These are phyloP conservation scores for Teratosphaeria zuluensis DNA, from an alignment of 2,329 filamentous ascomycete genomes.

Conservation along the genomic window DNA sequence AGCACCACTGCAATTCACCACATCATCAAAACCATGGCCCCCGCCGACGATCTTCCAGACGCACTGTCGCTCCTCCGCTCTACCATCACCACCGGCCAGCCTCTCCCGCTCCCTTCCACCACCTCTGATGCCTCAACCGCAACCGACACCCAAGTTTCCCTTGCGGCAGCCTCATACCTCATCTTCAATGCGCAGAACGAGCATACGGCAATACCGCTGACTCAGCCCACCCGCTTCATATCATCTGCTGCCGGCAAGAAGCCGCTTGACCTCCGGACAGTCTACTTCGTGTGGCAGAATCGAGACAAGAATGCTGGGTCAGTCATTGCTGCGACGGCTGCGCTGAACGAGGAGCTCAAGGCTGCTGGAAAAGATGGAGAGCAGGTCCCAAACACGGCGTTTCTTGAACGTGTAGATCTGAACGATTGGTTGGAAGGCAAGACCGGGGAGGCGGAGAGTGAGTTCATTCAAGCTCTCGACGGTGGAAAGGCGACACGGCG, in stretches of 20 bases:
- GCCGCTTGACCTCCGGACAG: conserved; percentile 65
- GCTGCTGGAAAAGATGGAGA: conserved; percentile 43
- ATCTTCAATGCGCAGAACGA: conserved; percentile 42
- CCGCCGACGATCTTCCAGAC: conserved; percentile 31
- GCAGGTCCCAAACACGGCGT: conserved; percentile 77
- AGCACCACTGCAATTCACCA: background rate
- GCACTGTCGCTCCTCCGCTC: conserved; percentile 75
- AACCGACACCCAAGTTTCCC: conserved; percentile 50
- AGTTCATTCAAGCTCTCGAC: conserved; percentile 80
- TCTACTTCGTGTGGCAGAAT: conserved; percentile 94
- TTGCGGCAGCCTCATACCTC: conserved; percentile 65
- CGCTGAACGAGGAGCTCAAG: conserved; percentile 66
- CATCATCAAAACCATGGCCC: background rate
- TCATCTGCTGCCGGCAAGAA: conserved; percentile 44
- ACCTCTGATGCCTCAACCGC: conserved; percentile 54
- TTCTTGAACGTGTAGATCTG: conserved; percentile 83
- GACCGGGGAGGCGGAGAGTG: conserved; percentile 69
- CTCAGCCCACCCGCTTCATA: conserved; percentile 68
- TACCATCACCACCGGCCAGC: conserved; percentile 60
- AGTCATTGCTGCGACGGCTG: conserved; percentile 76
- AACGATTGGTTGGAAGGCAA: conserved; percentile 90
- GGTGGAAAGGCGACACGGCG: conserved; percentile 47
- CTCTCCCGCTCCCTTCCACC: conserved; percentile 61
- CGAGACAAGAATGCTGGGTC: conserved; percentile 82
- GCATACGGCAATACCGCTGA: conserved; percentile 40